Evolutionary conservation across 805 yeast species (phyloP).

Genomic region (Wickerhamomyces bisporus): DNA sequence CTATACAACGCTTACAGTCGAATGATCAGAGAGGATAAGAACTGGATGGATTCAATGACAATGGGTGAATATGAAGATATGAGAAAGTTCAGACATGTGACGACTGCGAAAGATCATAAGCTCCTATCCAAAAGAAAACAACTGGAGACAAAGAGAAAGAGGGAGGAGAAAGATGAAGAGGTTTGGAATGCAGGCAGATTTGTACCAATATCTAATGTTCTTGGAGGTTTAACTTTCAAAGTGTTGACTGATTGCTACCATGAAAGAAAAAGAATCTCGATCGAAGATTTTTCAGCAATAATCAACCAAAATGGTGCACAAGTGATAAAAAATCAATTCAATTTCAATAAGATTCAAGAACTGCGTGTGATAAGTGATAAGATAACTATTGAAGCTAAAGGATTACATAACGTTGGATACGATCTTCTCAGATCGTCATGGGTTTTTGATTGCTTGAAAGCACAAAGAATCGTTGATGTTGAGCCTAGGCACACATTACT

Average conservation of each 20-base stretch:
- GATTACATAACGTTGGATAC: constrained; percentile 40
- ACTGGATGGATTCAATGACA: constrained; percentile 49
- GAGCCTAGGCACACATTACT: constrained; percentile 57
- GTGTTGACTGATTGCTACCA: constrained; percentile 46
- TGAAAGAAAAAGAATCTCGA: constrained; percentile 22
- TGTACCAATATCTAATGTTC: constrained; percentile 31
- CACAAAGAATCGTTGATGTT: constrained; percentile 37
- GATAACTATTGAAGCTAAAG: constrained; percentile 33
- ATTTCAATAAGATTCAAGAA: constrained; percentile 10
- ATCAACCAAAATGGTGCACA: constrained; percentile 48
- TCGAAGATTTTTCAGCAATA: constrained; percentile 31
- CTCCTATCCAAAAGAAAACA: constrained; percentile 24
- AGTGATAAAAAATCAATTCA: constrained; percentile 32
- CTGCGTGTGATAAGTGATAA: constrained; percentile 34
- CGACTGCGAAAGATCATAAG: constrained; percentile 21
- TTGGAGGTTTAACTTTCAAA: constrained; percentile 41
- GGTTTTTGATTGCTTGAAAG: constrained; percentile 60
- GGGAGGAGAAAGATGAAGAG: constrained; percentile 18
- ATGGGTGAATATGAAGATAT: constrained; percentile 45
- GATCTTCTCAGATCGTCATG: constrained; percentile 66
- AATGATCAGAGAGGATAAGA: constrained; percentile 63
- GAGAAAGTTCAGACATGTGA: constrained; percentile 17
- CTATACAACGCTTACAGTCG: constrained; percentile 74
- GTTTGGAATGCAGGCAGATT: constrained; percentile 17
- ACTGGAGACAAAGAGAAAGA: constrained; percentile 12